Conservation (phyloP, 192 early-diverging fungal genomes). For the Paraglomus brasilianum region DNA sequence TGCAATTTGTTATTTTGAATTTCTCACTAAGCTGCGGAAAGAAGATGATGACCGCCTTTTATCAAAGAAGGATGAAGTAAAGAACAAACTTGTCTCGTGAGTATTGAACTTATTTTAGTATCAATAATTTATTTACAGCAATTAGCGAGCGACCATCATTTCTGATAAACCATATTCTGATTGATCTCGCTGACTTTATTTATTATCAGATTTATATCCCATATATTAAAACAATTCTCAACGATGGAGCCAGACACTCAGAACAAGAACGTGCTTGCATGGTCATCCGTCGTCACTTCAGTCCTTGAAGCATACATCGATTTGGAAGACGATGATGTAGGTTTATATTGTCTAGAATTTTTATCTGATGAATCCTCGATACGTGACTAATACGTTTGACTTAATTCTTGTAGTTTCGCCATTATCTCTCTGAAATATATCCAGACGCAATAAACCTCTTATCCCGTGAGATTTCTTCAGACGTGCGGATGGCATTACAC, state of each 20-base stretch:
- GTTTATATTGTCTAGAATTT: conserved; percentile 15
- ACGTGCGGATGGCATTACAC: conserved; percentile 54
- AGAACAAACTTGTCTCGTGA: conserved; percentile 46
- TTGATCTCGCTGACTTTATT: background rate
- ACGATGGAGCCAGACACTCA: conserved; percentile 70
- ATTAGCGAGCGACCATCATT: too few relatives aligned
- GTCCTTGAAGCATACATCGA: conserved; percentile 67
- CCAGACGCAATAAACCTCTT: conserved; percentile 61
- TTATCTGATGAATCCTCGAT: background rate
- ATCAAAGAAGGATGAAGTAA: conserved; percentile 38
- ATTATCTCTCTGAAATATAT: conserved; percentile 63
- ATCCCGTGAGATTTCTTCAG: conserved; percentile 59
- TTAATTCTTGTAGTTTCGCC: conserved; percentile 47
- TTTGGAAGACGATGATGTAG: conserved; percentile 63
- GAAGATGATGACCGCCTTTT: conserved; percentile 47
- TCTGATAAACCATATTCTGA: background rate
- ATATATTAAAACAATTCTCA: conserved; percentile 63
- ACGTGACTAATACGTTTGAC: background rate
- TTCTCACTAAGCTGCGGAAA: conserved; percentile 65
- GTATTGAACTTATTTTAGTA: background rate
- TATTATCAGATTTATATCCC: background rate
- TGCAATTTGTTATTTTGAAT: conserved; percentile 62
- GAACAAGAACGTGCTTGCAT: conserved; percentile 65
- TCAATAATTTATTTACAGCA: too few relatives aligned
- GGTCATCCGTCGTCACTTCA: conserved; percentile 72